Percentiles rank a stretch among this genome's conserved stretches.
Evolutionary conservation across 176 grass and related monocot species (phyloP).

Genomic region (Areca catechu): DNA sequence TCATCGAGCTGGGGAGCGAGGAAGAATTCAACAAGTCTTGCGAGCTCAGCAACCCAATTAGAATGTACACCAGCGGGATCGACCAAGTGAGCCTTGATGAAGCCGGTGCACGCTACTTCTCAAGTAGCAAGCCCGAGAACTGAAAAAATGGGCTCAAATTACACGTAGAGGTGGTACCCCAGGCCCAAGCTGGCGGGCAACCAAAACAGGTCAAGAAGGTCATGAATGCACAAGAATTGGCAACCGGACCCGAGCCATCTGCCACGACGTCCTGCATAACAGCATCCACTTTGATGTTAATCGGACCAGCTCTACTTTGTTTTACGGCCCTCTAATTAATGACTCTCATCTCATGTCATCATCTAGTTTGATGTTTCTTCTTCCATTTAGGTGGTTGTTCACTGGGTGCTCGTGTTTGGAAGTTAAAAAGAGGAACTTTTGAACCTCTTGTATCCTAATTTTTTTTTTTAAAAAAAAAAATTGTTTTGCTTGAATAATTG

Average conservation of each 20-base stretch:
- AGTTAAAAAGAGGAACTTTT: no score
- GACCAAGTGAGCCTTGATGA: slow-evolving; percentile 13
- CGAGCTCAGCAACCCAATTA: slow-evolving; percentile 8
- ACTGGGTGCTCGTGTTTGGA: no score
- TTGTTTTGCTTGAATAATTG: no score
- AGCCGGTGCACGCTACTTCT: slow-evolving; percentile 5
- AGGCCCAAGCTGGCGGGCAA: no score
- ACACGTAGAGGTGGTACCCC: slow-evolving; percentile 6
- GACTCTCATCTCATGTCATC: neutral
- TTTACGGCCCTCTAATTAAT: no score
- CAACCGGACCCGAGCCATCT: neutral
- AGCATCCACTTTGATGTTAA: no score
- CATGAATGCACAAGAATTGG: neutral
- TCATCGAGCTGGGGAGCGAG: slow-evolving; percentile 7
- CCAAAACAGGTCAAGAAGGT: no score
- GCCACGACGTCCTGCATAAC: neutral
- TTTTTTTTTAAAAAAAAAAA: no score
- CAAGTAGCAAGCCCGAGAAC: neutral
- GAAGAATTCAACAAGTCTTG: slow-evolving; percentile 17
- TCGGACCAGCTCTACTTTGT: no score
- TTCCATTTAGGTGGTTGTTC: no score
- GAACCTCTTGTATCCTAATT: no score
- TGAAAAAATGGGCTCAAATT: slow-evolving; percentile 15
- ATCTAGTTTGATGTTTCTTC: neutral
- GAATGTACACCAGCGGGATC: slow-evolving; percentile 1